Evolutionary conservation across 2,329 filamentous ascomycete genomes (phyloP).

Genomic region (Phoma sp.): DNA sequence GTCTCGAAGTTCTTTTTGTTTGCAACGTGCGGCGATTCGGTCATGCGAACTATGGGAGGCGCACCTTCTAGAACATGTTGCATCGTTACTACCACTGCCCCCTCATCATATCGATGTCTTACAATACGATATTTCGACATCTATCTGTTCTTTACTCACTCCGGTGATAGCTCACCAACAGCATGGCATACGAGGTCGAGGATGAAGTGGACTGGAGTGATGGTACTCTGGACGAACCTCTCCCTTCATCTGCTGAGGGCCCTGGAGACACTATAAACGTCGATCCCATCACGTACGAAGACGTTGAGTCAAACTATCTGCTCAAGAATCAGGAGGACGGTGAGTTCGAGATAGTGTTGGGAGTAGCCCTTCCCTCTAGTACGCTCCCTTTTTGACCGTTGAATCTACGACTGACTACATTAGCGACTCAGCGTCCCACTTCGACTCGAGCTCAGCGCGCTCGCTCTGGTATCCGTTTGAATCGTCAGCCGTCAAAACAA

Average conservation of each 20-base stretch:
- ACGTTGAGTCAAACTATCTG: background rate
- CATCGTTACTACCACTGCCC: background rate
- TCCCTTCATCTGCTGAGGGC: background rate
- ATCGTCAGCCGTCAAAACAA: constrained; percentile 23
- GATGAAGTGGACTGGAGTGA: constrained; percentile 38
- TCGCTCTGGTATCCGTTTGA: constrained; percentile 11
- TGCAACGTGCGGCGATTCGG: background rate
- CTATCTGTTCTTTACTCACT: background rate
- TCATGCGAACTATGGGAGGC: background rate
- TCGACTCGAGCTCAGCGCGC: constrained; percentile 13
- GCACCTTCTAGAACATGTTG: background rate
- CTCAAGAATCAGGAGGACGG: constrained; percentile 3
- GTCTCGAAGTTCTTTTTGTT: background rate
- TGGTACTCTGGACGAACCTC: constrained; percentile 17
- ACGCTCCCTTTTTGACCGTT: background rate
- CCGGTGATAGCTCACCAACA: background rate
- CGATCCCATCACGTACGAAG: background rate
- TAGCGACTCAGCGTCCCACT: background rate
- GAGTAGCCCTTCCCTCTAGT: constrained; percentile 15
- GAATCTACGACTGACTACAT: background rate
- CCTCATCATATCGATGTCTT: background rate
- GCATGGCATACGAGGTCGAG: constrained; percentile 25
- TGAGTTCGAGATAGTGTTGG: constrained; percentile 1
- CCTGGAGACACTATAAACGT: background rate
- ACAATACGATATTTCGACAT: background rate